Evolutionary conservation across 495 filamentous ascomycete species (phyloP).

Genomic region (Recurvomyces mirabilis): DNA sequence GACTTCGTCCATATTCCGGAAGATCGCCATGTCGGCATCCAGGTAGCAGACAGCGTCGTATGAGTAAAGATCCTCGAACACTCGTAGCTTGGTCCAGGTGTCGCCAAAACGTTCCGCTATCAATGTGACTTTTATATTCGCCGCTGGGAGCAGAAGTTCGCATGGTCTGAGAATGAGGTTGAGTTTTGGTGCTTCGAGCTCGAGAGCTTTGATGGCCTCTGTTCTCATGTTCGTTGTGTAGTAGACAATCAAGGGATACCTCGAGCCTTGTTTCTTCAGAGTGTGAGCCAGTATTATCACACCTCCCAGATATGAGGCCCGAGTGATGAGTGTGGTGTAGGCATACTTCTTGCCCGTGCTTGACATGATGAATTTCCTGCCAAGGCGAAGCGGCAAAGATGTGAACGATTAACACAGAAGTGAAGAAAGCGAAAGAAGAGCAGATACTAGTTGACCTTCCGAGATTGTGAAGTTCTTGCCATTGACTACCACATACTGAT

Average conservation of each 20-base stretch:
- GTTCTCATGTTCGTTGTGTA: constrained; percentile 32
- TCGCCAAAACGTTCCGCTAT: constrained; percentile 40
- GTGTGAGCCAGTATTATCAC: constrained; percentile 40
- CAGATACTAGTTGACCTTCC: no score
- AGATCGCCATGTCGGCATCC: constrained; percentile 43
- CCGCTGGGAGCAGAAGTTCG: constrained; percentile 27
- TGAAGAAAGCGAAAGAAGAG: no score
- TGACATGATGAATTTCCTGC: constrained; percentile 4
- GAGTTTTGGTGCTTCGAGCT: constrained; percentile 26
- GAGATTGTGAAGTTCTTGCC: no score
- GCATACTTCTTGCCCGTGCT: constrained; percentile 17
- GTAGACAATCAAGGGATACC: constrained; percentile 39
- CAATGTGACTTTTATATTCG: constrained; percentile 18
- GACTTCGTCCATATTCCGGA: constrained; percentile 36
- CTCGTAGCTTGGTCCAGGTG: constrained; percentile 46
- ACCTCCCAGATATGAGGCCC: constrained; percentile 40
- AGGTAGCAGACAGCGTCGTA: constrained; percentile 37
- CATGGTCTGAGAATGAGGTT: constrained; percentile 30
- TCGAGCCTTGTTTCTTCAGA: constrained; percentile 33
- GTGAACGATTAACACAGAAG: no score
- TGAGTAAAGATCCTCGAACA: constrained; percentile 35
- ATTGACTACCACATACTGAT: no score
- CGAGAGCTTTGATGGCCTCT: constrained; percentile 27
- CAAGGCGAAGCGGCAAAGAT: no score
- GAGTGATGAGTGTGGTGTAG: constrained; percentile 40